Conservation (phyloP, 192 early-diverging fungal genomes). For the Backusella westeae region DNA sequence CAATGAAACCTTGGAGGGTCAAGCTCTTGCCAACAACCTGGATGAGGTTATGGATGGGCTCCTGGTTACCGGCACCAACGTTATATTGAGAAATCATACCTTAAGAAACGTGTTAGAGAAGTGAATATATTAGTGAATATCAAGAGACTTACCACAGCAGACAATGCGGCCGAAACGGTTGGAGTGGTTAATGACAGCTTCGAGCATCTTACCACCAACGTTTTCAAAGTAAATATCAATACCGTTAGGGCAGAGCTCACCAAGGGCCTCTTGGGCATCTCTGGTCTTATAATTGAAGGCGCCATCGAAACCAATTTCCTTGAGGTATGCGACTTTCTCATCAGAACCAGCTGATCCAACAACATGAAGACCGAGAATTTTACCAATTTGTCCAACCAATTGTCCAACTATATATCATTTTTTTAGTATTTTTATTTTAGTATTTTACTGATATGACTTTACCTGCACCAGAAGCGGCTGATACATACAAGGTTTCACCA, state of each 20-base stretch:
- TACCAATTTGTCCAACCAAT: slow-evolving; percentile 75
- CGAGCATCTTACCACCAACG: slow-evolving; percentile 78
- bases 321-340: slow-evolving; percentile 76
- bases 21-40: slow-evolving; percentile 56
- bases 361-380: slow-evolving; percentile 68
- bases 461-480: slow-evolving; percentile 65
- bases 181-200: slow-evolving; percentile 60
- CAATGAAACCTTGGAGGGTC: slow-evolving; percentile 64
- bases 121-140: no score
- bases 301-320: slow-evolving; percentile 68
- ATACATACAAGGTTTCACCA: slow-evolving; percentile 84
- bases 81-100: slow-evolving; percentile 68
- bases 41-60: slow-evolving; percentile 55
- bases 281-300: slow-evolving; percentile 93
- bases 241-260: slow-evolving; percentile 66
- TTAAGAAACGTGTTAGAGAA: no score
- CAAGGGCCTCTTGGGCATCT: slow-evolving; percentile 48
- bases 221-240: slow-evolving; percentile 90
- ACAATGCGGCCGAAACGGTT: slow-evolving; percentile 66
- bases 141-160: slow-evolving; percentile 48
- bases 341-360: slow-evolving; percentile 81
- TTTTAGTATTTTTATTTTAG: background rate
- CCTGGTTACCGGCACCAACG: slow-evolving; percentile 32
- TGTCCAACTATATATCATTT: slow-evolving; percentile 50
- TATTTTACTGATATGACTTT: background rate